phyloP scores from a whole-genome alignment of 345 rosid genomes.

The Lepidium africanum region DNA sequence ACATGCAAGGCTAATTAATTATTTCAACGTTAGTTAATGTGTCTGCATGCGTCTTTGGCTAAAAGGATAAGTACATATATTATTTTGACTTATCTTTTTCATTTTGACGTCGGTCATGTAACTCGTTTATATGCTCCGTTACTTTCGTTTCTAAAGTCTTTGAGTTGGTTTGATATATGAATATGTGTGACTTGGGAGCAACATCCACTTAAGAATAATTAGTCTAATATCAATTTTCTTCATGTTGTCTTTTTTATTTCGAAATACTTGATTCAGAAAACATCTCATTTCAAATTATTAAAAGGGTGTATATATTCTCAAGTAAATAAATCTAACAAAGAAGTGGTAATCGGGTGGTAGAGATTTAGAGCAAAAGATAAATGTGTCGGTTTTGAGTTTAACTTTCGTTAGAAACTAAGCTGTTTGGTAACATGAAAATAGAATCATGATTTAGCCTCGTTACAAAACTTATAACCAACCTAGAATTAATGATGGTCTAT shows the following conservation, averaged over 20 bases:
- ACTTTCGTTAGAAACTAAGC: no score
- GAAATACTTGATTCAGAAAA: not conserved
- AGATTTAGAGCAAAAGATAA: no score
- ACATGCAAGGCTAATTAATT: slow-evolving; percentile 9
- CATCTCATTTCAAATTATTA: not conserved
- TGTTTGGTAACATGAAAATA: no score
- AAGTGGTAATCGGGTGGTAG: no score
- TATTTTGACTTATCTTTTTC: not conserved
- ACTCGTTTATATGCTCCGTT: not conserved
- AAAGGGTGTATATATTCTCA: not conserved
- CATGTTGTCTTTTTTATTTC: not conserved
- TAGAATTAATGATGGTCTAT: no score
- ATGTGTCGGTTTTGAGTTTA: no score
- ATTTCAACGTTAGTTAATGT: not conserved
- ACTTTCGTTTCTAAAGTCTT: not conserved
- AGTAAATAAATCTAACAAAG: not conserved
- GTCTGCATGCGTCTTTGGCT: slow-evolving; percentile 1
- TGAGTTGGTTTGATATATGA: not conserved
- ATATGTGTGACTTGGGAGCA: not conserved
- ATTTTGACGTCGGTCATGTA: not conserved
- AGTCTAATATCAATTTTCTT: no score
- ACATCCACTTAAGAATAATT: not conserved
- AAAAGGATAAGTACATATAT: not conserved
- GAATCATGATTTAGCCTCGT: no score
- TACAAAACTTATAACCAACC: no score